phyloP scores from a whole-genome alignment of 441 rosid species.

The Metrosideros polymorpha region DNA sequence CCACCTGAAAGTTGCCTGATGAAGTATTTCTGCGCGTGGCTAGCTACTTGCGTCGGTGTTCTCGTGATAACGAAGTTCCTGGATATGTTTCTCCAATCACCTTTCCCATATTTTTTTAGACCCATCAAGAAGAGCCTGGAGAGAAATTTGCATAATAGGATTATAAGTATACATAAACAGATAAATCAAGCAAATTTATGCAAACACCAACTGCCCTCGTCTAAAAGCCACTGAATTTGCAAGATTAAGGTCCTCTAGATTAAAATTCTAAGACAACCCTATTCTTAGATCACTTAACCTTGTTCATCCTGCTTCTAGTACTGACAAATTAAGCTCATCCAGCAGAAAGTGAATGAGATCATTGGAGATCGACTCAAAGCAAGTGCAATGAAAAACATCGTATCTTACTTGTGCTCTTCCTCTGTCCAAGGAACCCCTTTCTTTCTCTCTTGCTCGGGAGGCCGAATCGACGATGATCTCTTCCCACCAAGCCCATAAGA shows the following conservation, averaged over 20 bases:
- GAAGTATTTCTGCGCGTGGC: slow-evolving; percentile 73
- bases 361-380: background rate
- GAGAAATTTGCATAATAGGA: background rate
- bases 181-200: background rate
- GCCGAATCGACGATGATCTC: slow-evolving; percentile 38
- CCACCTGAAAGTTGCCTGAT: slow-evolving; percentile 68
- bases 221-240: background rate
- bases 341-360: background rate
- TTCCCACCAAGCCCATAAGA: slow-evolving; percentile 39
- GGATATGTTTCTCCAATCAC: slow-evolving; percentile 74
- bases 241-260: background rate
- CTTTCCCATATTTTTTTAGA: slow-evolving; percentile 65
- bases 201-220: background rate
- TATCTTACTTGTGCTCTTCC: slow-evolving; percentile 68
- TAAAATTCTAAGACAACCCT: background rate
- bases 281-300: background rate
- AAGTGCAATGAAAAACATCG: background rate
- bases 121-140: slow-evolving; percentile 61
- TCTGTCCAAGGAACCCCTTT: slow-evolving; percentile 85
- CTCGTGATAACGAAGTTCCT: slow-evolving; percentile 52
- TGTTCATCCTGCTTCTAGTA: background rate
- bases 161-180: background rate
- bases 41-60: slow-evolving; percentile 73
- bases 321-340: background rate
- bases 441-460: slow-evolving; percentile 52